Percentiles rank a stretch among this genome's conserved stretches.
Evolutionary conservation across 1,284 basidiomycete genomes (phyloP).

Genomic region (Xerocomus nothofagi): DNA sequence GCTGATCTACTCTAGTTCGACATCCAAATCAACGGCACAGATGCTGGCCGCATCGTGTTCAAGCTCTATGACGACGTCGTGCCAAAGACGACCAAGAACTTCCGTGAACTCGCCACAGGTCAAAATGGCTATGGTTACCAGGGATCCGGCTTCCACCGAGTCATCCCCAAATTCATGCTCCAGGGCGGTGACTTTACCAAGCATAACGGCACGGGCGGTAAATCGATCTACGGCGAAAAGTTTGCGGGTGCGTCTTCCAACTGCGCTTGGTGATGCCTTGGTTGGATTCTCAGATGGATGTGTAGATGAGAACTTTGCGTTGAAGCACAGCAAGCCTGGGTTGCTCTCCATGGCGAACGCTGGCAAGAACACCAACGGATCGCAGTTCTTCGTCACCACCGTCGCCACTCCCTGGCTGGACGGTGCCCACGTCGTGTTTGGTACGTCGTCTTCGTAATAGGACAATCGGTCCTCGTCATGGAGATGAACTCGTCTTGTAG

Average conservation of each 20-base stretch:
- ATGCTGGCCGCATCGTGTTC: slow-evolving; percentile 77
- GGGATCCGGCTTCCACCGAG: slow-evolving; percentile 77
- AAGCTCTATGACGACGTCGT: slow-evolving; percentile 75
- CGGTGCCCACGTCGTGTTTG: slow-evolving; percentile 80
- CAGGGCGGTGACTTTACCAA: slow-evolving; percentile 75
- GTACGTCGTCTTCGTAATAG: slow-evolving; percentile 38
- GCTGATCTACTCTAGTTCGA: slow-evolving; percentile 60
- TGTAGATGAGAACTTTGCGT: slow-evolving; percentile 81
- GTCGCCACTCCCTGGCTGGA: slow-evolving; percentile 73
- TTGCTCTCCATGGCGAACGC: slow-evolving; percentile 90
- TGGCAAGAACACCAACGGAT: slow-evolving; percentile 64
- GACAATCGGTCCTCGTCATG: background rate
- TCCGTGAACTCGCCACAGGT: slow-evolving; percentile 87
- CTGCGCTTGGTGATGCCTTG: background rate
- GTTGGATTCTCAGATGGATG: background rate
- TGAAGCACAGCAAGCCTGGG: slow-evolving; percentile 82
- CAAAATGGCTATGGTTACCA: slow-evolving; percentile 65
- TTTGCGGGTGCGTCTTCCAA: slow-evolving; percentile 53
- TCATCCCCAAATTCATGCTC: slow-evolving; percentile 66
- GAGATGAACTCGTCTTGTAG: slow-evolving; percentile 27
- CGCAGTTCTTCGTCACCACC: slow-evolving; percentile 71
- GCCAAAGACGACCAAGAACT: slow-evolving; percentile 83
- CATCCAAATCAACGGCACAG: slow-evolving; percentile 58
- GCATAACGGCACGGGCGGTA: slow-evolving; percentile 86
- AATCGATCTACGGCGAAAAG: slow-evolving; percentile 90